A percentile compares a stretch with the other conserved stretches of the same genome.
phyloP scores from a whole-genome alignment of 2,329 filamentous ascomycete species.

The Fragosphaeria purpurea region DNA sequence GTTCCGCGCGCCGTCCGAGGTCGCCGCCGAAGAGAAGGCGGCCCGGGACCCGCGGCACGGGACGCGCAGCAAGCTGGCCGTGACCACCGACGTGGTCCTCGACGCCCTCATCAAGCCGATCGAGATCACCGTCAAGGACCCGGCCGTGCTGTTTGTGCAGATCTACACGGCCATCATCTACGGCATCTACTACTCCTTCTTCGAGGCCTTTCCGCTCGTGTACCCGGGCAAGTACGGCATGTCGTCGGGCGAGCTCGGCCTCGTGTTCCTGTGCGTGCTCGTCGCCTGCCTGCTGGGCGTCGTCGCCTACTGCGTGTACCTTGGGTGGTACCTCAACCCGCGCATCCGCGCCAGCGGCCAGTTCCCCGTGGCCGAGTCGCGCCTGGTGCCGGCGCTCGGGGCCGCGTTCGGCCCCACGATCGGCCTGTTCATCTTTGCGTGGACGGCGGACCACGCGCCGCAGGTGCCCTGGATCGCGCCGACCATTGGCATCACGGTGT shows the following conservation, averaged over 20 bases:
- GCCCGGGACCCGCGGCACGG: slow-evolving; percentile 21
- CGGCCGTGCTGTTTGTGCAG: slow-evolving; percentile 52
- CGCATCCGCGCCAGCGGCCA: slow-evolving; percentile 35
- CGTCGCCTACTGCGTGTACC: slow-evolving; percentile 38
- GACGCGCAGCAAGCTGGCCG: slow-evolving; percentile 20
- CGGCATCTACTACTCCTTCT: slow-evolving; percentile 53
- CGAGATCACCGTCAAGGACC: slow-evolving; percentile 45
- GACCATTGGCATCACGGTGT: slow-evolving; percentile 47
- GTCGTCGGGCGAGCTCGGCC: slow-evolving; percentile 45
- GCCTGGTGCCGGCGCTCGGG: slow-evolving; percentile 44
- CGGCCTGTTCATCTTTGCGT: slow-evolving; percentile 52
- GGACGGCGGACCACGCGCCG: slow-evolving; percentile 36
- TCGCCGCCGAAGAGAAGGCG: slow-evolving; percentile 23
- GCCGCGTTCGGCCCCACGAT: slow-evolving; percentile 43
- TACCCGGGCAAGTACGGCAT: slow-evolving; percentile 51
- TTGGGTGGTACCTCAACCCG: slow-evolving; percentile 41
- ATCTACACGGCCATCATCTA: slow-evolving; percentile 53
- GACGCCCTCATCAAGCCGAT: slow-evolving; percentile 51
- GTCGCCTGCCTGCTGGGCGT: slow-evolving; percentile 46
- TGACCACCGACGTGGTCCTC: slow-evolving; percentile 28
- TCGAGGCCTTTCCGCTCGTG: slow-evolving; percentile 57
- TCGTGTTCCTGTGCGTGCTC: slow-evolving; percentile 51
- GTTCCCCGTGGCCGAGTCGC: slow-evolving; percentile 41
- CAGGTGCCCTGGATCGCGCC: slow-evolving; percentile 45
- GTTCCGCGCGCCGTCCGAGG: slow-evolving; percentile 53